phyloP scores from a whole-genome alignment of 176 grass and related monocot genomes.

The Bromus sterilis region DNA sequence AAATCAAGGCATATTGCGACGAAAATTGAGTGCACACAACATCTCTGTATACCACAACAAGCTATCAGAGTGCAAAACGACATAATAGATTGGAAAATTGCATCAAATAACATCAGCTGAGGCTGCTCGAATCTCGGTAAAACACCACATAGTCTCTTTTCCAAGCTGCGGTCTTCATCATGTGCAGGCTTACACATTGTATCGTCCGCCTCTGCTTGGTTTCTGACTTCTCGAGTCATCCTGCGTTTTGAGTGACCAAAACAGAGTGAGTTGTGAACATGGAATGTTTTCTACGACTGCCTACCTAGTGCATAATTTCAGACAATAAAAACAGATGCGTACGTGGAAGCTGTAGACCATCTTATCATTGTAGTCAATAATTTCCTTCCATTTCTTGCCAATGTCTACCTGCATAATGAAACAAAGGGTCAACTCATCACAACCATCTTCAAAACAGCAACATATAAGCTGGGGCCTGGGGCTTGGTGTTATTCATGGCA shows the following conservation, averaged over 20 bases:
- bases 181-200: slow-evolving; percentile 55
- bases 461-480: neutral
- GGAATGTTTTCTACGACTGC: neutral
- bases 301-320: neutral
- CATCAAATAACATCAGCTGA: neutral
- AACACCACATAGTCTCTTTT: neutral
- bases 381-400: slow-evolving; percentile 99
- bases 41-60: slow-evolving; percentile 22
- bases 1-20: neutral
- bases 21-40: slow-evolving; percentile 22
- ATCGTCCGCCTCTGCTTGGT: slow-evolving; percentile 78
- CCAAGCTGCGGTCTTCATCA: neutral
- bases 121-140: neutral
- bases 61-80: slow-evolving; percentile 26
- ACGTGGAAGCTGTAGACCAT: slow-evolving; percentile 95
- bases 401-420: slow-evolving; percentile 67
- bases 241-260: slow-evolving; percentile 32
- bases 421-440: neutral
- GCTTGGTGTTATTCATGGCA: neutral
- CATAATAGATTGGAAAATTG: slow-evolving; percentile 24
- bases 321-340: slow-evolving; percentile 18
- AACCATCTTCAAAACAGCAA: neutral
- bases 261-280: neutral
- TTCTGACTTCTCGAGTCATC: slow-evolving; percentile 86
- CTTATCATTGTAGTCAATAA: slow-evolving; percentile 87